Evolutionary conservation across 306 rosid genomes (phyloP).

Genomic region (Carpinus fangiana): DNA sequence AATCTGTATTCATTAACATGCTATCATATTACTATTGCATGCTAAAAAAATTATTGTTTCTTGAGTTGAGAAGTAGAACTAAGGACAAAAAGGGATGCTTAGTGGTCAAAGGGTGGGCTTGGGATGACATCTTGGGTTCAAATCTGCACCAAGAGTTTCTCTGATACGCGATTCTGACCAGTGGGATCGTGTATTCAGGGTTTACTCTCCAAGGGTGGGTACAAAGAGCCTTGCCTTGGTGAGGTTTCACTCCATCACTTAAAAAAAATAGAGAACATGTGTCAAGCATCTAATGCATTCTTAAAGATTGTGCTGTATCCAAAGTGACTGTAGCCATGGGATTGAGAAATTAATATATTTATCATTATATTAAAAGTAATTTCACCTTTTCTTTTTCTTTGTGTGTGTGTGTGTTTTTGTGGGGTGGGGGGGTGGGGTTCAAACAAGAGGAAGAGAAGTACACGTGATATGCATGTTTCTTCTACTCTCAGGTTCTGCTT

Average conservation of each 20-base stretch:
- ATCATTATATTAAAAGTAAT: neutral
- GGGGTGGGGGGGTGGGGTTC: too few relatives aligned
- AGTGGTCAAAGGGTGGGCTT: too few relatives aligned
- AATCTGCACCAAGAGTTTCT: too few relatives aligned
- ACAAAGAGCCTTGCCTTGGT: too few relatives aligned
- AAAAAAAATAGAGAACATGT: neutral
- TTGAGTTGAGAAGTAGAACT: neutral
- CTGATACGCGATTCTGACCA: too few relatives aligned
- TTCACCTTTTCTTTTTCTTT: neutral
- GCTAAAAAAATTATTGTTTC: neutral
- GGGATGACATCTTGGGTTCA: too few relatives aligned
- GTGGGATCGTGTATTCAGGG: too few relatives aligned
- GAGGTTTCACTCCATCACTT: too few relatives aligned
- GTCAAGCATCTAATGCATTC: neutral
- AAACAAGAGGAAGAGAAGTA: neutral
- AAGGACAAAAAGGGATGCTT: neutral
- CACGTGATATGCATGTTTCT: neutral
- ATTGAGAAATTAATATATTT: neutral
- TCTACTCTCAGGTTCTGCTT: neutral
- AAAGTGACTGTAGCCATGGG: neutral
- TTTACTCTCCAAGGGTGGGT: too few relatives aligned
- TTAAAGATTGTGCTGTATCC: neutral
- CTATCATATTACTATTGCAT: neutral
- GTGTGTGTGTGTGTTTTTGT: too few relatives aligned
- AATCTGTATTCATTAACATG: neutral